These are phyloP conservation scores for Chimonanthus salicifolius DNA, from an alignment of 164 flowering plant species.

Conservation along the genomic window DNA sequence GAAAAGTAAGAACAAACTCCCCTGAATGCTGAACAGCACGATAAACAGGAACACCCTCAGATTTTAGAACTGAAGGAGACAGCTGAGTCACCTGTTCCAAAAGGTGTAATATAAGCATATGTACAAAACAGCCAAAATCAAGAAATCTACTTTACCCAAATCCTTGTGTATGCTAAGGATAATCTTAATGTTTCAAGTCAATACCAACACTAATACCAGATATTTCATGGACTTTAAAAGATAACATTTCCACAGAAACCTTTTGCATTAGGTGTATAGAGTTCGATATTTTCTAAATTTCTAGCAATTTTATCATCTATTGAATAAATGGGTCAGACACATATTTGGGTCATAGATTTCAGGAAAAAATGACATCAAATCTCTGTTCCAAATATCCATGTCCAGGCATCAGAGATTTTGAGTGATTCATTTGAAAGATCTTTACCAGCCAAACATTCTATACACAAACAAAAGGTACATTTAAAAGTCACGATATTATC, in stretches of 20 bases:
- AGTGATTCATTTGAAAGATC: neutral
- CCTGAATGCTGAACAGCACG: constrained; percentile 59
- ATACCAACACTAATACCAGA: neutral
- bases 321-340: neutral
- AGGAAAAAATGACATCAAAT: neutral
- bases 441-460: no score
- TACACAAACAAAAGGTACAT: neutral
- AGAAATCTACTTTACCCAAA: neutral
- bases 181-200: neutral
- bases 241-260: neutral
- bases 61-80: constrained; percentile 63
- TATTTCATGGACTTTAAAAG: neutral
- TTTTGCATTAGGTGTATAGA: neutral
- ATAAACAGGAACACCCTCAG: constrained; percentile 68
- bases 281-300: neutral
- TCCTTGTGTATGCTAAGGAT: neutral
- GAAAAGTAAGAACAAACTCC: constrained; percentile 82
- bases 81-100: constrained; percentile 67
- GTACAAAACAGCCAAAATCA: neutral
- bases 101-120: neutral
- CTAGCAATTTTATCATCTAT: neutral
- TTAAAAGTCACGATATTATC: no score
- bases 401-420: no score
- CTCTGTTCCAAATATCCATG: no score
- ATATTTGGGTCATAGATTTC: neutral